Evolutionary conservation across 176 grass and related monocot species (phyloP).

Genomic region (Neostapfia colusana): DNA sequence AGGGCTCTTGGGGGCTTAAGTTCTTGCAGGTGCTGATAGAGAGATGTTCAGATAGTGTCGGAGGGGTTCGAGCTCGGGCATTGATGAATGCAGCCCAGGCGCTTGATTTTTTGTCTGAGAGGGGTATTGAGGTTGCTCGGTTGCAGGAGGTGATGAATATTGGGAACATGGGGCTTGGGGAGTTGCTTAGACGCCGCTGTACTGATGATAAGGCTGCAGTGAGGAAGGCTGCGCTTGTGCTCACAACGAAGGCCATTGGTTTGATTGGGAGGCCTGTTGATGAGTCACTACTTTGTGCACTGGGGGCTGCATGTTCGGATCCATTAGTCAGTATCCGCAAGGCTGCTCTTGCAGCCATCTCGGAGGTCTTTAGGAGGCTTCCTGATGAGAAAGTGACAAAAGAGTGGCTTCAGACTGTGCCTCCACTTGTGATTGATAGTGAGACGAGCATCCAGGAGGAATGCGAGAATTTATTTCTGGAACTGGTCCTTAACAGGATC

Average conservation of each 20-base stretch:
- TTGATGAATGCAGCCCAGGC: constrained; percentile 69
- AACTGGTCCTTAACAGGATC: constrained; percentile 81
- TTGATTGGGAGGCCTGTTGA: constrained; percentile 71
- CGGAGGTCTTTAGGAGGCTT: constrained; percentile 82
- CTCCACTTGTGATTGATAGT: constrained; percentile 79
- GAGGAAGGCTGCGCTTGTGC: constrained; percentile 78
- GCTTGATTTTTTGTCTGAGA: constrained; percentile 55
- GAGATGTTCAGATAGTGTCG: constrained; percentile 62
- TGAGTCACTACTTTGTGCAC: constrained; percentile 55
- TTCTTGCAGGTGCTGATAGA: constrained; percentile 65
- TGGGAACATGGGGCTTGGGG: constrained; percentile 50
- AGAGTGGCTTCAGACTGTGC: constrained; percentile 90
- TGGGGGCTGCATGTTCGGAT: constrained; percentile 83
- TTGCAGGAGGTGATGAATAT: constrained; percentile 53
- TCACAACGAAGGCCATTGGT: constrained; percentile 64
- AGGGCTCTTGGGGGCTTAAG: constrained; percentile 50
- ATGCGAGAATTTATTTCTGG: constrained; percentile 90
- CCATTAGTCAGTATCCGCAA: constrained; percentile 86
- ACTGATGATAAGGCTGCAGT: constrained; percentile 90
- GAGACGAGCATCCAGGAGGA: constrained; percentile 91
- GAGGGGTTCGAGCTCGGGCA: constrained; percentile 68
- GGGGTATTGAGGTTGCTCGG: constrained; percentile 36
- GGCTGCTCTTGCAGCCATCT: constrained; percentile 87
- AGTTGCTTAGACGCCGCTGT: constrained; percentile 70
- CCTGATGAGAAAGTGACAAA: constrained; percentile 67